Conservation (phyloP, 306 rosid species). For the Rosa rugosa region DNA sequence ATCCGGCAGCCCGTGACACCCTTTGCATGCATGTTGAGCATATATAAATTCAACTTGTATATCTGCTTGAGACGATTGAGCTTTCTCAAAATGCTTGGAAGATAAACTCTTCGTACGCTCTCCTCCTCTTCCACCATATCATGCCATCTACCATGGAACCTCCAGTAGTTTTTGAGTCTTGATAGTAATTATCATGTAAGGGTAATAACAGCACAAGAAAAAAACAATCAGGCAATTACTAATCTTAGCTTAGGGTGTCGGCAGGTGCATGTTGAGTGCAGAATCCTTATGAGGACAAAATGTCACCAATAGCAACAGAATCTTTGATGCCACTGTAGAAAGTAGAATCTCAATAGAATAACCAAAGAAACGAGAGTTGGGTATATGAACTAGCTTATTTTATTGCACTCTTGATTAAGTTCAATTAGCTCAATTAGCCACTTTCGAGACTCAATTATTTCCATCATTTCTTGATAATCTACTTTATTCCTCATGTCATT, state of each 20-base stretch:
- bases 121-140: too few species aligned
- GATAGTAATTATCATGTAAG: neutral
- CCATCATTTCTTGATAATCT: conserved; percentile 22
- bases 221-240: neutral
- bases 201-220: neutral
- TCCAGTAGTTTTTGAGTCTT: neutral
- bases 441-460: conserved; percentile 26
- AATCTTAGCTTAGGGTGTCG: neutral
- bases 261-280: neutral
- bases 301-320: neutral
- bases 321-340: conserved; percentile 1
- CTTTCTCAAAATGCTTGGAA: too few species aligned
- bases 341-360: neutral
- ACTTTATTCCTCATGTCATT: conserved; percentile 34
- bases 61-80: too few species aligned
- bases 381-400: neutral
- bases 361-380: neutral
- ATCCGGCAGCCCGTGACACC: too few species aligned
- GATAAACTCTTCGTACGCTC: too few species aligned
- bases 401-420: neutral
- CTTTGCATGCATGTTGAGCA: too few species aligned
- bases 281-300: conserved; percentile 10
- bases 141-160: too few species aligned
- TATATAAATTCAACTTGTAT: too few species aligned
- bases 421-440: conserved; percentile 6